phyloP scores from a whole-genome alignment of 192 early-diverging fungal genomes.

The Podila epigama region DNA sequence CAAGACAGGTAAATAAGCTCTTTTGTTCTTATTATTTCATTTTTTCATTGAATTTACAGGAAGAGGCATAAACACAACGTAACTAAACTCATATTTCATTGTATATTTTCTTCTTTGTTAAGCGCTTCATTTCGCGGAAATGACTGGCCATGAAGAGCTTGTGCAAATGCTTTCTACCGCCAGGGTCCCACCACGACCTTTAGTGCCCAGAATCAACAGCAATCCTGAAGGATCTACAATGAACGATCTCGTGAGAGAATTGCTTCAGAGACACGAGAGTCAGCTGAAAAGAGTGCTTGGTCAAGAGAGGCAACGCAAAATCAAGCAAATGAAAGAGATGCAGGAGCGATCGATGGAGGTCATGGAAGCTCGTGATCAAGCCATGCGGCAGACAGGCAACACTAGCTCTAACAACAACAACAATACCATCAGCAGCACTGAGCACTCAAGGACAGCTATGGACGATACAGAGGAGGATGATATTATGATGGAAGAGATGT shows the following conservation, averaged over 20 bases:
- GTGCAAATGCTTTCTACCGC: constrained; percentile 13
- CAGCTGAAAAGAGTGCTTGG: constrained; percentile 18
- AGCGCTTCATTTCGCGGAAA: constrained; percentile 42
- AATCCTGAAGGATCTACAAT: neutral
- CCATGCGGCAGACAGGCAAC: neutral
- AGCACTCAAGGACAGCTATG: neutral
- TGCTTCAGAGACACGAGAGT: constrained; percentile 21
- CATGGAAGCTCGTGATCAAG: constrained; percentile 5
- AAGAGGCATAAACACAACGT: neutral
- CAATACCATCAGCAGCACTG: no score
- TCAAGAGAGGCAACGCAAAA: constrained; percentile 14
- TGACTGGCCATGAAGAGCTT: constrained; percentile 19
- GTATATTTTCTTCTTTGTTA: neutral
- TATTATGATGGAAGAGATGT: constrained; percentile 45
- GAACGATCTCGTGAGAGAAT: constrained; percentile 11
- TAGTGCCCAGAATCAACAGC: constrained; percentile 18
- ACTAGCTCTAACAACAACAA: no score
- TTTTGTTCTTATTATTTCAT: neutral
- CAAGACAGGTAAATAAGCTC: constrained; percentile 29
- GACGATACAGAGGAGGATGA: constrained; percentile 46
- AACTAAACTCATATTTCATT: neutral
- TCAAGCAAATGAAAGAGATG: constrained; percentile 12
- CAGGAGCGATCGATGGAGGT: constrained; percentile 4
- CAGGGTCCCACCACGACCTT: constrained; percentile 39
- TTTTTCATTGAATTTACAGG: neutral